These are phyloP conservation scores for Arabis alpina DNA, from an alignment of 345 rosid species.

Conservation along the genomic window DNA sequence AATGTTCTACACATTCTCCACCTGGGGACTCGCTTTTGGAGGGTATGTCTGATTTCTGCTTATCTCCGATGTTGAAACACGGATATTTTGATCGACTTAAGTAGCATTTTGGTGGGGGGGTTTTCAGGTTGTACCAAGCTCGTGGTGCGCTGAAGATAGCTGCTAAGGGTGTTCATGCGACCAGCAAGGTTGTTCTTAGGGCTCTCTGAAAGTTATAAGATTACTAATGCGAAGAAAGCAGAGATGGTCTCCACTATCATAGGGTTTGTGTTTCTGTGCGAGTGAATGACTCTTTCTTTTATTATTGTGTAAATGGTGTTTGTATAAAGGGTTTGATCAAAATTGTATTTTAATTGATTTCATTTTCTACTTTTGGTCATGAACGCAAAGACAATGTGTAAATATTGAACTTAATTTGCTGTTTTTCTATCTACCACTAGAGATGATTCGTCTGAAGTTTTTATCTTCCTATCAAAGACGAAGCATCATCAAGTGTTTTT, in stretches of 20 bases:
- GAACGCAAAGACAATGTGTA: background rate
- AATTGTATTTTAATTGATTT: slow-evolving; percentile 19
- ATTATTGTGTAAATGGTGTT: slow-evolving; percentile 36
- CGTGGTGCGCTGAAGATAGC: slow-evolving; percentile 70
- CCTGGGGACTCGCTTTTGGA: slow-evolving; percentile 86
- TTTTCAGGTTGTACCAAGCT: slow-evolving; percentile 64
- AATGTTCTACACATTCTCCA: slow-evolving; percentile 74
- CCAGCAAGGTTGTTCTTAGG: slow-evolving; percentile 70
- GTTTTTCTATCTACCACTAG: background rate
- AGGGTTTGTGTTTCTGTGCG: slow-evolving; percentile 15
- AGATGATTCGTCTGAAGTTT: too few relatives aligned
- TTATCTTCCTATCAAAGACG: too few relatives aligned
- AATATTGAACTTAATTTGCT: background rate
- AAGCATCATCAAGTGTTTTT: too few relatives aligned
- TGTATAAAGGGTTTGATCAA: slow-evolving; percentile 39
- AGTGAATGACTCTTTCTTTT: background rate
- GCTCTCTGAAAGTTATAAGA: slow-evolving; percentile 53
- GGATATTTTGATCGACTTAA: background rate
- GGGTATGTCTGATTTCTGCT: slow-evolving; percentile 58
- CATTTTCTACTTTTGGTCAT: slow-evolving; percentile 2
- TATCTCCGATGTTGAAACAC: slow-evolving; percentile 1
- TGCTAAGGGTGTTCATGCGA: slow-evolving; percentile 66
- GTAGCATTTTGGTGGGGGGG: background rate
- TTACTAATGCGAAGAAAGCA: background rate
- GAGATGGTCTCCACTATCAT: slow-evolving; percentile 21